Base-by-base conservation (phyloP, 164 flowering plant species). In the Vitis vinifera region DNA sequence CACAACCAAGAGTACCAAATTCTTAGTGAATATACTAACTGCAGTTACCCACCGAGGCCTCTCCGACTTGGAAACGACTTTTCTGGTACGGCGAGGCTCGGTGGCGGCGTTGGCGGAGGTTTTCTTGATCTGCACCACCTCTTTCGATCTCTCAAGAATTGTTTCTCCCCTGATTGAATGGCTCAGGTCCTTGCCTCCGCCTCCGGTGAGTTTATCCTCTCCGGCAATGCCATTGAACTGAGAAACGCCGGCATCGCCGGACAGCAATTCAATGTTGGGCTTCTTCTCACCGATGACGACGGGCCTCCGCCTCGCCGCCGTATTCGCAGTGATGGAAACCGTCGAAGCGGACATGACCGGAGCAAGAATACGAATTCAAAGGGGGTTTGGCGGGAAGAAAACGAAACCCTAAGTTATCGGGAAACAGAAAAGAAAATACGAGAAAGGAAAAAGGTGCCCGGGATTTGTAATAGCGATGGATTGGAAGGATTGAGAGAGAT, bases 291-390 rank as follows among this genome's bases (percentile, higher is more conserved):
- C 53, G 57, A 63, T 70, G 67, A 84, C 62, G 48, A 86, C 77
- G 30, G 87, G 76, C 74, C 78, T 59, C 59, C 78, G 79, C 50
- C 80, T 68, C 29, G 76, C 56, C 31, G 78, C 70, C 23, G 89
- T 85, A 70, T 87, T 88, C 10, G 94, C 87, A 53, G 89, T 79
- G 51, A 87, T 73, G 14, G 98, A 88, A 4, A 86, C 86, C 10
- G 95, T 86, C n/a, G 98, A 87, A 51, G 91, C 78, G 19, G 96
- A 87, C 96, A 91, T 23, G 27, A 23, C 27, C 27, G 27, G 27
- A 23, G 27, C 27, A 23, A 2, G 27, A 23, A 23, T 23, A 23
- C 27, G 27, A 23, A 23, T 23, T 23, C 27, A 23, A 23, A 23
- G 27, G 27, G 27, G 27, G 27, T 23, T 23, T 23, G 27, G 27